phyloP scores from a whole-genome alignment of 345 rosid genomes.

The Sapria himalayana region DNA sequence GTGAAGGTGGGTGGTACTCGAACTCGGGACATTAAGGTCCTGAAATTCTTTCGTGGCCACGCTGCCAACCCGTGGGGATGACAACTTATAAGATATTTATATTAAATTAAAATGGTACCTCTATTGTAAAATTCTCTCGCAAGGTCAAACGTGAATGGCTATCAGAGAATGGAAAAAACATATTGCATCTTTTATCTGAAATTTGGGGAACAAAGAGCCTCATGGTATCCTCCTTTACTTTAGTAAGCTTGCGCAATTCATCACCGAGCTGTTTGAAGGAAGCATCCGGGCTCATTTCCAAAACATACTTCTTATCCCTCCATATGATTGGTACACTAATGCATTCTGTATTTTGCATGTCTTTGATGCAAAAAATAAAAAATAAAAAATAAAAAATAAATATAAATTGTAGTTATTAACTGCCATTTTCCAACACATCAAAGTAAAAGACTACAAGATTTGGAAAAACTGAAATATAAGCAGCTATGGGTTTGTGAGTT shows the following conservation, averaged over 20 bases:
- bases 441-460: too few relatives aligned
- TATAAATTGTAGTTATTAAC: too few relatives aligned
- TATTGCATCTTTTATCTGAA: conserved; percentile 37
- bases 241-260: conserved; percentile 45
- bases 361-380: conserved; percentile 9
- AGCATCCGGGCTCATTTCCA: conserved; percentile 30
- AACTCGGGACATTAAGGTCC: too few relatives aligned
- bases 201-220: conserved; percentile 43
- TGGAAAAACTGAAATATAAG: too few relatives aligned
- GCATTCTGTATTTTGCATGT: conserved; percentile 22
- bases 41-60: too few relatives aligned
- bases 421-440: too few relatives aligned
- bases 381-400: too few relatives aligned
- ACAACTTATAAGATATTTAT: too few relatives aligned
- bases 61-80: too few relatives aligned
- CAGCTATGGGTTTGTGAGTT: too few relatives aligned
- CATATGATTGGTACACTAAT: conserved; percentile 27
- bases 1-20: too few relatives aligned
- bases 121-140: conserved; percentile 26
- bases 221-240: conserved; percentile 56
- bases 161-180: conserved; percentile 51
- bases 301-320: conserved; percentile 48
- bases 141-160: conserved; percentile 35
- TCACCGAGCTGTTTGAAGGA: conserved; percentile 47
- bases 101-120: conserved; percentile 23